Evolutionary conservation across 352 stramenopile species (phyloP), one percentile per base, ranked within the genome.

Genomic region (Pythium brassicae): DNA sequence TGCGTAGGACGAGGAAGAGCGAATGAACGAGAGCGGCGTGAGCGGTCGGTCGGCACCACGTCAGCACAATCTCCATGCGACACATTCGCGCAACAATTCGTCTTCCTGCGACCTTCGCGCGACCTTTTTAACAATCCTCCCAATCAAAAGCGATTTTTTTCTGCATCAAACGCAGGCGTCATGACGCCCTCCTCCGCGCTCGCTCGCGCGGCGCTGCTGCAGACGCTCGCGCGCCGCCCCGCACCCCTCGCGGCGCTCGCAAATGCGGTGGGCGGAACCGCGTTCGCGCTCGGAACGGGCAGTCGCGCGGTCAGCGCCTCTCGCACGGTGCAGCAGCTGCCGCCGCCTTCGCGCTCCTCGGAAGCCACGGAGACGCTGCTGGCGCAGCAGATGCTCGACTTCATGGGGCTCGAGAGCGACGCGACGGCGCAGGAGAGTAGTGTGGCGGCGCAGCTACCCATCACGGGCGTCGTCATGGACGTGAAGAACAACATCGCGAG

Each of bases 341-440:
- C 66, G 46, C 72, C 58, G 39, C 46, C 58, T 9, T 40, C 34
- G 19, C 55, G 26, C 5, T 59, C 53, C 11, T 52, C 63, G 37
- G 78, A 89, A 26, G 65, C 69, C 45, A 83, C 66, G 25, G 79
- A 89, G 49, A 61, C 74, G 25, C 68, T 74, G 47, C 60, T 89
- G 35, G 74, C 73, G 55, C 79, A 89, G 71, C 79, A 89, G 50
- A 77, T 89, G 67, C 47, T 87, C 44, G 79, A 89, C 57, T 85
- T 80, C 55, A 79, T 87, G 66, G 60, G 69, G 55, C 59, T 80
- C 8, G 70, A 66, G 10, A 72, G 76, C 48, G 62, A 70, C 0
- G 73, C 3, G 53, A 53, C 0, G 32, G 34, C 40, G 26, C 27
- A 7, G 23, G 4, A 0, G 43, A 68, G 6, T 35, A 53, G n/a